Evolutionary conservation across 306 rosid species (phyloP).

Genomic region (Vigna reflexopilosa): DNA sequence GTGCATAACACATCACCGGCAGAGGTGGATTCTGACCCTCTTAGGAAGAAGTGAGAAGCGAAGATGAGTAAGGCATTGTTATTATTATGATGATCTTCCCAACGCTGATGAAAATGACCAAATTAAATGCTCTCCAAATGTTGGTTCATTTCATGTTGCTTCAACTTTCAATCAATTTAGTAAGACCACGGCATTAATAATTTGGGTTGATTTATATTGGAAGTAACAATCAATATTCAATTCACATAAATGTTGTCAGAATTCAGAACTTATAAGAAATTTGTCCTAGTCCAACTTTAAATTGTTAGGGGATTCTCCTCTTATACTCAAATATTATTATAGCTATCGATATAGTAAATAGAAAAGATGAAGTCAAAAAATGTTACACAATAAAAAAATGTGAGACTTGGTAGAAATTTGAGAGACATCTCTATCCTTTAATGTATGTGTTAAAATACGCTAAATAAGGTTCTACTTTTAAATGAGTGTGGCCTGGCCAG

Average conservation of each 20-base stretch:
- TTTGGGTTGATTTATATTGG: background rate
- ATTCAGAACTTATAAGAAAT: background rate
- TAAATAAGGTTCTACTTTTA: no score
- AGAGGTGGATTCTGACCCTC: conserved; percentile 16
- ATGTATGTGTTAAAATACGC: no score
- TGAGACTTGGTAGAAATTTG: no score
- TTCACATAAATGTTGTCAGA: background rate
- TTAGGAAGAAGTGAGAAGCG: background rate
- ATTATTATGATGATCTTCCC: background rate
- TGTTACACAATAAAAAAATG: no score
- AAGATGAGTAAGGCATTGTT: background rate
- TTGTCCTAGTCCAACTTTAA: conserved; percentile 13
- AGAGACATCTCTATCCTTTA: no score
- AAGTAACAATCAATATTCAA: background rate
- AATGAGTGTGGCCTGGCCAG: no score
- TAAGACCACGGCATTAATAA: background rate
- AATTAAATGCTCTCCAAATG: background rate
- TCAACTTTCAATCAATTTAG: conserved; percentile 13
- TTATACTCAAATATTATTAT: background rate
- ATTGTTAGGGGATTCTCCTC: background rate
- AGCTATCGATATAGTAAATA: no score
- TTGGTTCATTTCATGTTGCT: conserved; percentile 1
- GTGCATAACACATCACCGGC: conserved; percentile 1
- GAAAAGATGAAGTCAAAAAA: no score
- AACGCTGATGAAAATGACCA: conserved; percentile 33